Evolutionary conservation across 202 grass and related monocot genomes (phyloP).

Genomic region (Panicum hallii): DNA sequence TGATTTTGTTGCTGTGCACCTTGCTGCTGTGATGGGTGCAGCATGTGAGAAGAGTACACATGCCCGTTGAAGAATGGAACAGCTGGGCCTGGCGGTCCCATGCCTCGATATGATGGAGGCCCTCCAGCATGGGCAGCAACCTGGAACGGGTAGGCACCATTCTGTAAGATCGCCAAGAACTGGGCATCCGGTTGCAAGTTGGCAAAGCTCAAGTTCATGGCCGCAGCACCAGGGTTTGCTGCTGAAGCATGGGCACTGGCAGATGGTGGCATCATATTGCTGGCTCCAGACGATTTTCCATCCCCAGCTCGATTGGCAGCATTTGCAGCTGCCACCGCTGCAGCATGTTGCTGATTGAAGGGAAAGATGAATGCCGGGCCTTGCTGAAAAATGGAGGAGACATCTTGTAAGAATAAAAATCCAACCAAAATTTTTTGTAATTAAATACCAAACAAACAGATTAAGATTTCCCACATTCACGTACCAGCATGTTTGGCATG

Average conservation of each 20-base stretch:
- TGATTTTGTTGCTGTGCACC: conserved; percentile 59
- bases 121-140: conserved; percentile 73
- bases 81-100: conserved; percentile 60
- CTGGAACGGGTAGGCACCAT: conserved; percentile 70
- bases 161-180: conserved; percentile 84
- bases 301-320: conserved; percentile 60
- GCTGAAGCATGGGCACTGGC: conserved; percentile 47
- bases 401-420: conserved; percentile 17
- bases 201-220: conserved; percentile 93
- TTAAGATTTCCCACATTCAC: conserved; percentile 2
- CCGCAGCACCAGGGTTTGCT: conserved; percentile 45
- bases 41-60: conserved; percentile 84
- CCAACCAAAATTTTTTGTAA: background rate
- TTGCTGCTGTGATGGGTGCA: conserved; percentile 83
- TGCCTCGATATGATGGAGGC: conserved; percentile 71
- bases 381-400: conserved; percentile 51
- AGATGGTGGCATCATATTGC: conserved; percentile 51
- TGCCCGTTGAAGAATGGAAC: conserved; percentile 88
- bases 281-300: conserved; percentile 56
- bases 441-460: background rate
- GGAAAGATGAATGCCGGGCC: conserved; percentile 85
- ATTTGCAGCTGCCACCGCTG: conserved; percentile 60
- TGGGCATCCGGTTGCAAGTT: conserved; percentile 74
- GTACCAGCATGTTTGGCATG: conserved; percentile 58
- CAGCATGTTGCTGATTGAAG: conserved; percentile 80